Evolutionary conservation across 257 asterid species (phyloP), one percentile per base, ranked within the genome.

Genomic region (Catharanthus roseus): DNA sequence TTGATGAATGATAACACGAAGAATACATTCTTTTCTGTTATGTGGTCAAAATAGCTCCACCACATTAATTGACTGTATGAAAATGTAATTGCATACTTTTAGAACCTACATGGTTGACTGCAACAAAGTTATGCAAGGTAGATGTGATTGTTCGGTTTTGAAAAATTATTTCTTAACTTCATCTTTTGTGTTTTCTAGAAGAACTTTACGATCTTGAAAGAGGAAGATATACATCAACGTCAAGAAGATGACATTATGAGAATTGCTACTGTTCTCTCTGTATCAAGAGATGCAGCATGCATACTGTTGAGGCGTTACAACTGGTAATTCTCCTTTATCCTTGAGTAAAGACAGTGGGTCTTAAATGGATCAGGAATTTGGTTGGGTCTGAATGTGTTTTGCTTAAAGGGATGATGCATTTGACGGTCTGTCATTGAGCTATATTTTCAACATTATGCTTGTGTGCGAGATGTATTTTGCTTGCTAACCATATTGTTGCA

Each of bases 241-340:
- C 98, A 90, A 72, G 89, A 69, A 62, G 97, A 92, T 73, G 97
- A 90, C 78, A 85, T 92, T 67, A 82, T 82, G 70, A 81, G 77
- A 82, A 84, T 90, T 72, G 83, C 96, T 62, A 79, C 86, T 60
- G 96, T 92, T 65, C 97, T 92, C 71, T 90, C 98, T 53, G 82
- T 92, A 77, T 76, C 92, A 61, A 83, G 88, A 82, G 96, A 80
- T 77, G 85, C 86, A 49, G 92, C 97, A 60, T 92, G 95, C 85
- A 78, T 88, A 67, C 80, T 92, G 29, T 81, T 92, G 84, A 95
- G 90, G 38, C 86, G 83, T 49, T 92, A 82, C 81, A 90, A 88
- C 81, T 92, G 98, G 98, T 92, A 86, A 71, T 8, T 15, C 56
- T 70, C 45, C 34, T 71, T 33, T 6, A 23, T 38, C 11, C 61